A percentile compares a stretch with the other conserved stretches of the same genome.
These are phyloP conservation scores for Candida orba DNA, from an alignment of 805 yeast species.

Conservation along the genomic window DNA sequence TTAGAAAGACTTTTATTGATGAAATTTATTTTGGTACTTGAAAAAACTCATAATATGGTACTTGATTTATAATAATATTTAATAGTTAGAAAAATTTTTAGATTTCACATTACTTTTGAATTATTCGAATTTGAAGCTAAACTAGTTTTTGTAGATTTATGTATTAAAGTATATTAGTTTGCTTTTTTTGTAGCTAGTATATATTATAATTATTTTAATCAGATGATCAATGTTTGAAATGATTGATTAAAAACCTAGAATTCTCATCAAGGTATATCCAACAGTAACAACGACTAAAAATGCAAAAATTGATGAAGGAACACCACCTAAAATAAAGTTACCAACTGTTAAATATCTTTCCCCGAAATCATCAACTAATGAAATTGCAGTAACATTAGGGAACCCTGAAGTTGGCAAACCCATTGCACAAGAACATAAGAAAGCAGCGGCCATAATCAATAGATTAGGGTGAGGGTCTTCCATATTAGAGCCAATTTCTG, in stretches of 20 bases:
- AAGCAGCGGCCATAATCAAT: slow-evolving; percentile 56
- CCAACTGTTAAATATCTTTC: slow-evolving; percentile 82
- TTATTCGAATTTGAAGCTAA: too few relatives aligned
- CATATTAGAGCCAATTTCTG: slow-evolving; percentile 75
- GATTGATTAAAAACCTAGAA: slow-evolving; percentile 38
- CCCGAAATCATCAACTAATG: slow-evolving; percentile 89
- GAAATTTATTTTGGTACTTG: slow-evolving; percentile 68
- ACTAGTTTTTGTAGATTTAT: too few relatives aligned
- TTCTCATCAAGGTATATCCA: slow-evolving; percentile 68
- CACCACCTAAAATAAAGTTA: slow-evolving; percentile 84
- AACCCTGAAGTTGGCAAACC: slow-evolving; percentile 96
- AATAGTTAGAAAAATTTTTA: too few relatives aligned
- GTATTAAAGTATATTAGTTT: too few relatives aligned
- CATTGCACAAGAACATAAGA: slow-evolving; percentile 91
- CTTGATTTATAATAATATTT: too few relatives aligned
- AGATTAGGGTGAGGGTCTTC: slow-evolving; percentile 78
- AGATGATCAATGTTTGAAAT: not conserved
- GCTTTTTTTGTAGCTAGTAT: too few relatives aligned
- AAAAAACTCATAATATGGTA: not conserved
- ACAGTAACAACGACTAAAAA: slow-evolving; percentile 67
- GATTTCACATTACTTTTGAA: too few relatives aligned
- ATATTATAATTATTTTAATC: not conserved
- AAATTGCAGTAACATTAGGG: slow-evolving; percentile 96
- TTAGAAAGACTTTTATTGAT: slow-evolving; percentile 65
- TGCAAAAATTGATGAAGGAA: slow-evolving; percentile 75